A percentile compares a stretch with the other conserved stretches of the same genome.
Conservation (phyloP, 768 basidiomycete genomes). For the Panellus pusillus region DNA sequence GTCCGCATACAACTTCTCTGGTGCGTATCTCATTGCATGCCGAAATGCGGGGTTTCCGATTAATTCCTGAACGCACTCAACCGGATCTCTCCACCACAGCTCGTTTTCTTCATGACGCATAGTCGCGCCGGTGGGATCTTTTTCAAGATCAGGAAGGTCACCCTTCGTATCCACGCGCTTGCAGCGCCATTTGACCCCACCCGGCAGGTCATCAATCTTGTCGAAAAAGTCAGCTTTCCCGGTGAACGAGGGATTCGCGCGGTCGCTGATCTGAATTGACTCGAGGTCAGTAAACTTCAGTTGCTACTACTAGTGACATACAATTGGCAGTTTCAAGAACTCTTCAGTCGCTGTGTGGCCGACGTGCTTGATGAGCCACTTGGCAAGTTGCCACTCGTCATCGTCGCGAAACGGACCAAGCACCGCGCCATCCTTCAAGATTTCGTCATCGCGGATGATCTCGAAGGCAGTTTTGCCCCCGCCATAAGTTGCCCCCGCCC, state of each 20-base stretch:
- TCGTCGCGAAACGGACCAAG: slow-evolving; percentile 21
- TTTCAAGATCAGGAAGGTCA: too few species aligned
- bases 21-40: slow-evolving; percentile 24
- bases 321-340: not conserved
- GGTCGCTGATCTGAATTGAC: not conserved
- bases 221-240: slow-evolving; percentile 22
- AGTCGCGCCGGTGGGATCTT: too few species aligned
- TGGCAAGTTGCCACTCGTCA: slow-evolving; percentile 28
- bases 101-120: slow-evolving; percentile 16
- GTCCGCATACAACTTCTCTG: slow-evolving; percentile 20
- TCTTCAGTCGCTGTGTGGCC: slow-evolving; percentile 22
- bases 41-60: slow-evolving; percentile 27
- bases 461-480: not conserved
- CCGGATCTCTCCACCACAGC: slow-evolving; percentile 23
- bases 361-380: slow-evolving; percentile 24
- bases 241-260: slow-evolving; percentile 16
- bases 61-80: slow-evolving; percentile 21
- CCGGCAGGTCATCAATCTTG: slow-evolving; percentile 18
- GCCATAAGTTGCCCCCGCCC: not conserved
- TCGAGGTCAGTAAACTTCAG: too few species aligned
- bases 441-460: not conserved
- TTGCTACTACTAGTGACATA: not conserved
- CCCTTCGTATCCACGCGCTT: not conserved
- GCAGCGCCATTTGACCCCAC: slow-evolving; percentile 22
- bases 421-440: not conserved